Evolutionary conservation across 2,329 filamentous ascomycete genomes (phyloP).

Genomic region (Calonectria montana): DNA sequence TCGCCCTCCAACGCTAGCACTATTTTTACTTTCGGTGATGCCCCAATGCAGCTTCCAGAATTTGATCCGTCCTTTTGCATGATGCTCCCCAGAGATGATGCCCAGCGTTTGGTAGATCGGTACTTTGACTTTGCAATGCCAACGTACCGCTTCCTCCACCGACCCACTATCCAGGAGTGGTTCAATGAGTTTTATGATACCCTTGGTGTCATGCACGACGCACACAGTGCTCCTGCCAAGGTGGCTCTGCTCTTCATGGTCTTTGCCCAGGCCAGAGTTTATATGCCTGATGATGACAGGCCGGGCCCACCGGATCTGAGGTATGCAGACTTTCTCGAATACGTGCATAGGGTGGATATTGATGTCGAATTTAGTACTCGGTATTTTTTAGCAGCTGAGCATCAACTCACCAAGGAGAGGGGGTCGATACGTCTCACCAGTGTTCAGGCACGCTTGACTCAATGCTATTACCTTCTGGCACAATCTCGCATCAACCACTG

Average conservation of each 20-base stretch:
- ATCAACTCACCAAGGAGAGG: conserved; percentile 52
- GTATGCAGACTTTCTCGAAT: background rate
- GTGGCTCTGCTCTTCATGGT: conserved; percentile 61
- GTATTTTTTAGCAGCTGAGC: conserved; percentile 46
- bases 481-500: conserved; percentile 60
- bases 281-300: conserved; percentile 45
- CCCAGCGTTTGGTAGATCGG: conserved; percentile 53
- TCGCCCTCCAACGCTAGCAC: conserved; percentile 44
- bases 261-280: conserved; percentile 62
- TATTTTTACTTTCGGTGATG: conserved; percentile 63
- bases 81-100: conserved; percentile 52
- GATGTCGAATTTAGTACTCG: conserved; percentile 24
- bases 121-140: conserved; percentile 70
- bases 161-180: conserved; percentile 62
- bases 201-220: conserved; percentile 41
- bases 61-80: conserved; percentile 50
- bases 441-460: conserved; percentile 54
- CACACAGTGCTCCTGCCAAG: conserved; percentile 37
- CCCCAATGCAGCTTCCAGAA: conserved; percentile 53
- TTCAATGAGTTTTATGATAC: conserved; percentile 54
- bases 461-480: conserved; percentile 57
- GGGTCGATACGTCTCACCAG: conserved; percentile 53
- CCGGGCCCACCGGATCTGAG: conserved; percentile 39
- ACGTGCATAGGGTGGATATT: background rate
- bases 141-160: conserved; percentile 66